phyloP scores from a whole-genome alignment of 2,329 filamentous ascomycete genomes.

The Kalmusia sp. region DNA sequence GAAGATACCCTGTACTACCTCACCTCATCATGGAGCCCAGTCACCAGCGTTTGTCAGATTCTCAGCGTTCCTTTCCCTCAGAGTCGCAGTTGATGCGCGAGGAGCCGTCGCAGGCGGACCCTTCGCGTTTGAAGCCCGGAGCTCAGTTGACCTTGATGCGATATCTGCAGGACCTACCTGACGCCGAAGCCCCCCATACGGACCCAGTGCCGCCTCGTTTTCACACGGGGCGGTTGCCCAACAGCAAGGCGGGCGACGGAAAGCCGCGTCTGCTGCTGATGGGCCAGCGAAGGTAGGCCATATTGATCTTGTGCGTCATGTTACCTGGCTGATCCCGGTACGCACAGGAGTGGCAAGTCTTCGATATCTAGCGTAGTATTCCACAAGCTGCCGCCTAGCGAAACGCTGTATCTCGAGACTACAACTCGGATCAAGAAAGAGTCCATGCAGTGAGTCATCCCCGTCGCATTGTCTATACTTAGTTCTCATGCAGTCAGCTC shows the following conservation, averaged over 20 bases:
- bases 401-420: conserved; percentile 94
- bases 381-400: conserved; percentile 93
- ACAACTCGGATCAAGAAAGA: conserved; percentile 95
- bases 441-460: conserved; percentile 79
- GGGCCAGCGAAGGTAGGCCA: conserved; percentile 85
- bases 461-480: neutral
- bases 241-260: conserved; percentile 61
- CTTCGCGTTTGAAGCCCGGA: conserved; percentile 45
- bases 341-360: conserved; percentile 96
- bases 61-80: conserved; percentile 19
- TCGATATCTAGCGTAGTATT: conserved; percentile 99
- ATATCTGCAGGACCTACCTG: conserved; percentile 51
- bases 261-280: conserved; percentile 91
- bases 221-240: conserved; percentile 53
- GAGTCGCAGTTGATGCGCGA: conserved; percentile 21
- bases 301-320: neutral
- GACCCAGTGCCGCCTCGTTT: conserved; percentile 46
- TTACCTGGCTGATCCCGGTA: conserved; percentile 18
- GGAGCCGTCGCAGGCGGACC: conserved; percentile 28
- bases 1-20: conserved; percentile 43
- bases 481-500: conserved; percentile 64
- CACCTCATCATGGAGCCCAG: conserved; percentile 39
- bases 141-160: conserved; percentile 52
- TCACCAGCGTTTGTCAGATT: conserved; percentile 31
- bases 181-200: conserved; percentile 48